phyloP scores from a whole-genome alignment of 768 basidiomycete species.

The Leccinum subgranulosum region DNA sequence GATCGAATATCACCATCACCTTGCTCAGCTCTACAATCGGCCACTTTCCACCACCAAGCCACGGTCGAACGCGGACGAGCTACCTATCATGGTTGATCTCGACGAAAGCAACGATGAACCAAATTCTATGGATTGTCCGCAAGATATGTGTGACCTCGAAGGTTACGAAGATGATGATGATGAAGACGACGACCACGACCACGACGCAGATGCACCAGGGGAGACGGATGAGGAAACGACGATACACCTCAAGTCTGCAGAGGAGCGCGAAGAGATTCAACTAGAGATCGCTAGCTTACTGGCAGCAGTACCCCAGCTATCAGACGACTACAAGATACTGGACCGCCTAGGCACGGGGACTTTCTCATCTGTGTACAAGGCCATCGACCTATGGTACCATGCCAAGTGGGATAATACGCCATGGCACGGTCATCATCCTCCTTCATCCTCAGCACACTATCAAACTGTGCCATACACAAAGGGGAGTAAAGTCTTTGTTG shows the following conservation, averaged over 20 bases:
- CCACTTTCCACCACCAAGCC: conserved; percentile 19
- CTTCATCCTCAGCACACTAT: conserved; percentile 61
- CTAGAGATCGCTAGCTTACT: conserved; percentile 75
- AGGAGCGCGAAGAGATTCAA: conserved; percentile 73
- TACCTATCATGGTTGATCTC: conserved; percentile 39
- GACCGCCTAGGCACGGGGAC: conserved; percentile 96
- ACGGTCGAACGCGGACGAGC: conserved; percentile 21
- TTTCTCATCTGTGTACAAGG: conserved; percentile 99
- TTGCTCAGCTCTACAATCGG: conserved; percentile 41
- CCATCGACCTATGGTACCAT: conserved; percentile 75
- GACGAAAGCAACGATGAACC: conserved; percentile 44
- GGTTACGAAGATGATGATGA: conserved; percentile 35
- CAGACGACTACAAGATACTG: conserved; percentile 68
- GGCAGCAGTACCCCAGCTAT: conserved; percentile 61
- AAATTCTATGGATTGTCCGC: conserved; percentile 36
- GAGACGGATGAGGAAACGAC: conserved; percentile 64
- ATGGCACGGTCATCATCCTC: conserved; percentile 68
- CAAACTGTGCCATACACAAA: conserved; percentile 46
- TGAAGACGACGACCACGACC: conserved; percentile 35
- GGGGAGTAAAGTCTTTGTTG: conserved; percentile 71
- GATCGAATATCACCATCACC: conserved; percentile 48
- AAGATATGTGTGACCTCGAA: conserved; percentile 35
- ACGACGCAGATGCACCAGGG: conserved; percentile 28
- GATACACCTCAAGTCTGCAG: conserved; percentile 50
- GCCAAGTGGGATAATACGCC: conserved; percentile 71